phyloP scores from a whole-genome alignment of 2,329 filamentous ascomycete genomes.

The Cladobotryum protrusum region DNA sequence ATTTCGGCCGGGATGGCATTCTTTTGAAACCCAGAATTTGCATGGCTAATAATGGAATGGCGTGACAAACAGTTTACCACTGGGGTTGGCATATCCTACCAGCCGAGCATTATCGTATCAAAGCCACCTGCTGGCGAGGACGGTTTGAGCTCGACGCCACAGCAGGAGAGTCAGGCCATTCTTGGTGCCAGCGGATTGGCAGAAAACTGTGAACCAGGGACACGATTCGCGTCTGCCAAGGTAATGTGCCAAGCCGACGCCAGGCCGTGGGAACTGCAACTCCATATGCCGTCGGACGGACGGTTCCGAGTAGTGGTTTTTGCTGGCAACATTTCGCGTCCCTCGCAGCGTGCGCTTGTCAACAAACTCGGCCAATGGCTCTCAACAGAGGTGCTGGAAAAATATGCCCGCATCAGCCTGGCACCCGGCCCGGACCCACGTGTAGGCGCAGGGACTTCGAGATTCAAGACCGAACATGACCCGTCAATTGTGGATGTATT shows the following conservation, averaged over 20 bases:
- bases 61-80: conserved; percentile 20
- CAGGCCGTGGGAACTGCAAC: conserved; percentile 53
- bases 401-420: conserved; percentile 22
- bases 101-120: conserved; percentile 5
- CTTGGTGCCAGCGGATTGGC: conserved; percentile 3
- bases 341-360: conserved; percentile 38
- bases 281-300: conserved; percentile 50
- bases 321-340: conserved; percentile 47
- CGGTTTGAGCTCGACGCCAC: conserved; percentile 14
- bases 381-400: conserved; percentile 32
- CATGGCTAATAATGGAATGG: too few species aligned
- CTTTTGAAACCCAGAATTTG: conserved; percentile 40
- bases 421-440: conserved; percentile 14
- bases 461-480: conserved; percentile 6
- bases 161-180: neutral
- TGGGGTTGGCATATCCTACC: conserved; percentile 12
- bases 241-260: conserved; percentile 53
- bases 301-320: conserved; percentile 57
- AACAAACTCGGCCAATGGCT: conserved; percentile 42
- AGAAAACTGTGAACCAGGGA: conserved; percentile 10
- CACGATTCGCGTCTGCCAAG: conserved; percentile 29
- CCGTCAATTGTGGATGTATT: conserved; percentile 49
- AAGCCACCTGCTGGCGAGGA: conserved; percentile 13
- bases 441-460: conserved; percentile 1
- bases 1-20: neutral